Evolutionary conservation across 257 asterid species (phyloP), one percentile per base, ranked within the genome.

Genomic region (Solanum lycopersicoides): DNA sequence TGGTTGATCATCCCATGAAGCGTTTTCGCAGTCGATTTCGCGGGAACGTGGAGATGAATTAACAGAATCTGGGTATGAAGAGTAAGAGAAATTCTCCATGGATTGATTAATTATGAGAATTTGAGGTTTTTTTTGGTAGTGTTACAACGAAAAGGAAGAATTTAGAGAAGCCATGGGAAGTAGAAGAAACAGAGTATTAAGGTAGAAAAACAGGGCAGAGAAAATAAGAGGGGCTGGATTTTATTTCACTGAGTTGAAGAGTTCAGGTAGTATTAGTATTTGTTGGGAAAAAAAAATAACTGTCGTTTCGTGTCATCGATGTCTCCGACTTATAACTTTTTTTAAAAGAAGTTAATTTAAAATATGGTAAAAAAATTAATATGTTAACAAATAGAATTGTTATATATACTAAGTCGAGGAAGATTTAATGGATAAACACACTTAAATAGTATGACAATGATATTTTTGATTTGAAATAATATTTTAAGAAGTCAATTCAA

Each of bases 31-130:
- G 88, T 90, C 92, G 8, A 90, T 42, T 45, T 91, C 93, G 1
- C 93, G 89, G 32, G 93, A 91, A 42, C 93, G 89, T 11, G 93
- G 93, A 3, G 93, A 91, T n/a, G 93, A 91, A 80, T 87, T 85
- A 25, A 87, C 92, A 23, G 93, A 91, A 28, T 90, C 92, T 14
- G 93, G 92, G 76, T 91, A 89, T 4, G 93, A 85, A 3, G 93
- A 75, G 45, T 90, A 90, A 2, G 72, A 56, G 56, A 85, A 91
- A 79, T 88, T 91, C 56, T 91, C 93, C 93, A 91, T 89, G 39
- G 85, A 21, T 47, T 5, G 32, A 63, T 63, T 1, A 39, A 3
- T 3, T 9, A 9, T 12, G 30, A 60, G 41, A 21, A 42, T 60
- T 63, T 5, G 63, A 6, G 56, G 35, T 7, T 10, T 23, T 63